Conservation (phyloP, 495 filamentous ascomycete species). For the Neurospora sp. region DNA sequence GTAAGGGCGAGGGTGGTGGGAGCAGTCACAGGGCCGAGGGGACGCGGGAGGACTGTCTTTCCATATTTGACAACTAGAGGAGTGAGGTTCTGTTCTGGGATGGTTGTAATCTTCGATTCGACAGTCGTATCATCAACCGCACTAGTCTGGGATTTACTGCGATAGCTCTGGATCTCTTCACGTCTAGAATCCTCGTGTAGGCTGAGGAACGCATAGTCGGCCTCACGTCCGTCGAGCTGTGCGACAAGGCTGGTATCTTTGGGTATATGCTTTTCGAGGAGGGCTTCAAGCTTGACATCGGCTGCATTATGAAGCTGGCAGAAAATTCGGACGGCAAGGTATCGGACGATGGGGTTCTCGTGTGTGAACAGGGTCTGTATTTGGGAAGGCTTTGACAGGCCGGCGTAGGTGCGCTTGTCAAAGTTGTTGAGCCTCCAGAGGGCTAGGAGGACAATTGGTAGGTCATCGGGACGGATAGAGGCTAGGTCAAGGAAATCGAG, state of each 20-base stretch:
- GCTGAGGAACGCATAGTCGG: slow-evolving; percentile 79
- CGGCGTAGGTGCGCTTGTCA: slow-evolving; percentile 54
- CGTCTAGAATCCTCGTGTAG: slow-evolving; percentile 62
- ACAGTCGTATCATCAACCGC: slow-evolving; percentile 3
- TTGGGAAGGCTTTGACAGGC: slow-evolving; percentile 50
- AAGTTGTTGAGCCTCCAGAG: slow-evolving; percentile 68
- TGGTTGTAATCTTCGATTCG: neutral
- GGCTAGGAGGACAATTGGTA: slow-evolving; percentile 48
- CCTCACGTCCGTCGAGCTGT: slow-evolving; percentile 61
- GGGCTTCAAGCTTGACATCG: slow-evolving; percentile 62
- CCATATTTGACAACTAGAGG: slow-evolving; percentile 39
- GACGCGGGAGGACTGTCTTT: slow-evolving; percentile 57
- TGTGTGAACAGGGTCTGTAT: slow-evolving; percentile 61
- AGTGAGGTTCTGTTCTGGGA: slow-evolving; percentile 27
- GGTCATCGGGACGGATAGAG: slow-evolving; percentile 15
- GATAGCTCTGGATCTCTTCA: slow-evolving; percentile 28
- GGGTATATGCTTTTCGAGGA: slow-evolving; percentile 55
- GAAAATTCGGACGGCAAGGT: slow-evolving; percentile 71
- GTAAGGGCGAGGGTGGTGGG: slow-evolving; percentile 59
- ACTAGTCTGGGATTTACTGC: slow-evolving; percentile 27
- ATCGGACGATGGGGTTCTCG: slow-evolving; percentile 51
- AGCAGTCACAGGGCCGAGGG: slow-evolving; percentile 38
- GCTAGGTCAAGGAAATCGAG: slow-evolving; percentile 14
- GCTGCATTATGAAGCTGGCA: slow-evolving; percentile 71
- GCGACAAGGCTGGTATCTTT: slow-evolving; percentile 49